Evolutionary conservation across 768 basidiomycete genomes (phyloP), one percentile per base, ranked within the genome.

Genomic region (Kwoniella heveanensis): DNA sequence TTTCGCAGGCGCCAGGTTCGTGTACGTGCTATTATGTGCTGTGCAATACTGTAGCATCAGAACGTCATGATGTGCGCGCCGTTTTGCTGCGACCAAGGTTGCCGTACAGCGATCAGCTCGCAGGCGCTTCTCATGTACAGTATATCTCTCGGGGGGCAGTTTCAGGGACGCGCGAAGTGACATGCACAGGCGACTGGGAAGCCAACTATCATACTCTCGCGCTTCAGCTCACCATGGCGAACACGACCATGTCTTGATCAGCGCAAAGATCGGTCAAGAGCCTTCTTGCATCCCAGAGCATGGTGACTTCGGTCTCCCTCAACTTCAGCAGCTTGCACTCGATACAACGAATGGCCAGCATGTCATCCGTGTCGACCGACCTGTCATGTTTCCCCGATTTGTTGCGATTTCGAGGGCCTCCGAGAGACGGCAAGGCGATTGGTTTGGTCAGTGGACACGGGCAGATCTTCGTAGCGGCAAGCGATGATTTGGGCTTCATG

Each of bases 171-270:
- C n/a, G n/a, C n/a, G n/a, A n/a, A n/a, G n/a, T n/a, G n/a, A n/a
- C n/a, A n/a, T n/a, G n/a, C n/a, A n/a, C n/a, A n/a, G n/a, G n/a
- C n/a, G n/a, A n/a, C n/a, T n/a, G n/a, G n/a, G n/a, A n/a, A n/a
- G n/a, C n/a, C n/a, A n/a, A n/a, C n/a, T n/a, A n/a, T n/a, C n/a
- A n/a, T n/a, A n/a, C n/a, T n/a, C n/a, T n/a, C n/a, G n/a, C n/a
- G n/a, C n/a, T n/a, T n/a, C n/a, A 55, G 39, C 54, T 55, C 15
- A 55, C 54, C 54, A 55, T 55, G 26, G 12, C 10, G 21, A 55
- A 15, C 32, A 55, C 32, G 9, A 55, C 4, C 1, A 1, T 17
- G 22, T 44, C 8, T 2, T 26, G 24, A 39, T 55, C 54, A 15
- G 26, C 22, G 6, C 21, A 37, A 6, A 55, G 13, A 17, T 55